Conservation (phyloP, 2,329 filamentous ascomycete genomes). For the Microcyclospora tardicrescens region DNA sequence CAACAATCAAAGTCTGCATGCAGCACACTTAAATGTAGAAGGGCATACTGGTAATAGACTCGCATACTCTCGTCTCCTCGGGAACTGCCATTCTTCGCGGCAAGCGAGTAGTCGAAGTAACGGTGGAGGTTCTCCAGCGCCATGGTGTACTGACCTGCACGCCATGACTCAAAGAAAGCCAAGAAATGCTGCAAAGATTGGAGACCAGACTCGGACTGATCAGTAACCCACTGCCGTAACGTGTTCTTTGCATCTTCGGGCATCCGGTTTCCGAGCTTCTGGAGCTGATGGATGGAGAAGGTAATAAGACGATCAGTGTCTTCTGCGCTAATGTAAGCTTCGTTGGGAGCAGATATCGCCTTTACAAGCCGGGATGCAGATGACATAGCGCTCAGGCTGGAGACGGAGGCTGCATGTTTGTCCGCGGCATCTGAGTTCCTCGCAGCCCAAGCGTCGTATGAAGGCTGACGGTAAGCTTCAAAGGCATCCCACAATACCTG, state of each 20-base stretch:
- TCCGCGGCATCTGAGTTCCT: conserved; percentile 33
- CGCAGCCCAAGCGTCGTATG: conserved; percentile 47
- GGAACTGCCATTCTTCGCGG: conserved; percentile 6
- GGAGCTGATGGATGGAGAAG: conserved; percentile 78
- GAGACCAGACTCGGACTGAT: conserved; percentile 12
- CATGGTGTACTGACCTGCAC: conserved; percentile 75
- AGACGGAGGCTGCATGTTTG: conserved; percentile 2
- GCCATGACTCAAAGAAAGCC: conserved; percentile 77
- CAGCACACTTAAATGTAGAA: conserved; percentile 84
- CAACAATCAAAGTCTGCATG: conserved; percentile 93
- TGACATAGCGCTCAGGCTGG: not conserved
- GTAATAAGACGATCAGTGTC: conserved; percentile 47
- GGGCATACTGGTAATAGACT: conserved; percentile 81
- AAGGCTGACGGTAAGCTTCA: conserved; percentile 66
- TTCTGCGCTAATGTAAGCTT: conserved; percentile 9
- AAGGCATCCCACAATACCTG: conserved; percentile 72
- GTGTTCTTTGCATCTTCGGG: conserved; percentile 60
- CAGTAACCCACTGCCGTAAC: conserved; percentile 37
- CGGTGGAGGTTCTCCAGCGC: conserved; percentile 85
- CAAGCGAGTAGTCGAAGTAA: conserved; percentile 81
- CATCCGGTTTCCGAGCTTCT: conserved; percentile 67
- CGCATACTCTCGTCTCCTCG: conserved; percentile 11
- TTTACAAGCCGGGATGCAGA: not conserved
- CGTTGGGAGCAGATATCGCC: not conserved
- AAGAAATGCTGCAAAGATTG: conserved; percentile 22